phyloP scores from a whole-genome alignment of 2,329 filamentous ascomycete species.

The Fusarium brachygibbosum region DNA sequence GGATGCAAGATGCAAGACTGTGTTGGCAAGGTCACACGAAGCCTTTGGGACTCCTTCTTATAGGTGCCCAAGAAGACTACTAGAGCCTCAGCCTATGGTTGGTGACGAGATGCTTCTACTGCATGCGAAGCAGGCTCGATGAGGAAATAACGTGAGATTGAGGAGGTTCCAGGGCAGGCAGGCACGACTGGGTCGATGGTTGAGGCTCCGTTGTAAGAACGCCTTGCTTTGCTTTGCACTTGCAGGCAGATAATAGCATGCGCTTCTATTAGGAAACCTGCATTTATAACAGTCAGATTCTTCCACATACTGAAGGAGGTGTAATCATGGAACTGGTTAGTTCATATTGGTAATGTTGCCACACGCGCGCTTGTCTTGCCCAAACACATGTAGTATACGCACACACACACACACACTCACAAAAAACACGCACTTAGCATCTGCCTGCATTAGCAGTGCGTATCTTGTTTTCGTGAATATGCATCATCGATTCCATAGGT shows the following conservation, averaged over 20 bases:
- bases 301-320: not conserved
- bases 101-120: too few relatives aligned
- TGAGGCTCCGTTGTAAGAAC: slow-evolving; percentile 1
- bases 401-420: not conserved
- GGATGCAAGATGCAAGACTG: slow-evolving; percentile 36
- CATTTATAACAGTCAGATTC: slow-evolving; percentile 23
- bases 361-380: slow-evolving; percentile 15
- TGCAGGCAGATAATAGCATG: not conserved
- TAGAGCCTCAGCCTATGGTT: not conserved
- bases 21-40: slow-evolving; percentile 39
- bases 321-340: slow-evolving; percentile 5
- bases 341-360: slow-evolving; percentile 23
- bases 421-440: not conserved
- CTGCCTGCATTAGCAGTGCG: slow-evolving; percentile 2
- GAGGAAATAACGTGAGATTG: too few relatives aligned
- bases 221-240: slow-evolving; percentile 13
- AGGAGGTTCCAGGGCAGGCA: not conserved
- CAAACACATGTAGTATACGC: not conserved
- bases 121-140: too few relatives aligned
- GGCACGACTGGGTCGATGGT: not conserved
- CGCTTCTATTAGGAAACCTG: not conserved
- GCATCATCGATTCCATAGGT: slow-evolving; percentile 5
- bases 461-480: slow-evolving; percentile 22
- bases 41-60: slow-evolving; percentile 17
- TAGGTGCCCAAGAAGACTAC: slow-evolving; percentile 9